phyloP scores from a whole-genome alignment of 768 basidiomycete species.

The Imleria badia region DNA sequence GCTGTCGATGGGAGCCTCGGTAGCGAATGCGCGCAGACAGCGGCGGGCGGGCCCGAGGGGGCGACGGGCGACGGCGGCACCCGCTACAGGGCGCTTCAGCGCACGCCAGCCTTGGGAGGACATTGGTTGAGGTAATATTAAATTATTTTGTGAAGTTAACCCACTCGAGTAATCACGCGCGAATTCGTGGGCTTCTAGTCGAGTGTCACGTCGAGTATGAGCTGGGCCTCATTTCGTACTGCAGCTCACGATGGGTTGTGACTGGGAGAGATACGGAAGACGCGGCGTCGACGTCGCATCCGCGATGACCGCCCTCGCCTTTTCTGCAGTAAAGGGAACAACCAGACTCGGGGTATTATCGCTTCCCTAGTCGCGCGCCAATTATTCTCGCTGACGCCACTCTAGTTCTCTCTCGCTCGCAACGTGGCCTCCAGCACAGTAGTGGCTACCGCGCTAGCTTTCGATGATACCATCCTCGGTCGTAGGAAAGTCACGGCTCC shows the following conservation, averaged over 20 bases:
- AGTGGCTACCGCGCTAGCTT: conserved; percentile 53
- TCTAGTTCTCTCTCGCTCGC: conserved; percentile 68
- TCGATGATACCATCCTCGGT: conserved; percentile 70
- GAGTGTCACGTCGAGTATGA: conserved; percentile 18
- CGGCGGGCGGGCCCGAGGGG: neutral
- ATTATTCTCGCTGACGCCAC: conserved; percentile 3
- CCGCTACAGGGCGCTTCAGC: conserved; percentile 6
- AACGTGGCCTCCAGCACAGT: conserved; percentile 58
- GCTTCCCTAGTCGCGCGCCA: conserved; percentile 3
- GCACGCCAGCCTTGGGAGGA: conserved; percentile 17
- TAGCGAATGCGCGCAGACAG: conserved; percentile 33
- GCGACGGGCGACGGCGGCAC: neutral
- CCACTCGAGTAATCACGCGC: conserved; percentile 22
- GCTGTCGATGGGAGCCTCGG: conserved; percentile 25
- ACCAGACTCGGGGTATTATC: conserved; percentile 66
- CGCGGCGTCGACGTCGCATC: conserved; percentile 69
- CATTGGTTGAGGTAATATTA: conserved; percentile 16
- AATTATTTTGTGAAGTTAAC: neutral
- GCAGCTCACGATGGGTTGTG: conserved; percentile 26
- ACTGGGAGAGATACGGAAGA: conserved; percentile 46
- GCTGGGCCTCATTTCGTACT: conserved; percentile 3
- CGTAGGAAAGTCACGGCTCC: conserved; percentile 58
- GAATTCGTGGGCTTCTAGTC: neutral
- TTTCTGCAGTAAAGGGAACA: conserved; percentile 62
- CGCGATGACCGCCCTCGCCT: conserved; percentile 59